Evolutionary conservation across 140 eudicot species (phyloP).

Genomic region (Anethum foeniculum): DNA sequence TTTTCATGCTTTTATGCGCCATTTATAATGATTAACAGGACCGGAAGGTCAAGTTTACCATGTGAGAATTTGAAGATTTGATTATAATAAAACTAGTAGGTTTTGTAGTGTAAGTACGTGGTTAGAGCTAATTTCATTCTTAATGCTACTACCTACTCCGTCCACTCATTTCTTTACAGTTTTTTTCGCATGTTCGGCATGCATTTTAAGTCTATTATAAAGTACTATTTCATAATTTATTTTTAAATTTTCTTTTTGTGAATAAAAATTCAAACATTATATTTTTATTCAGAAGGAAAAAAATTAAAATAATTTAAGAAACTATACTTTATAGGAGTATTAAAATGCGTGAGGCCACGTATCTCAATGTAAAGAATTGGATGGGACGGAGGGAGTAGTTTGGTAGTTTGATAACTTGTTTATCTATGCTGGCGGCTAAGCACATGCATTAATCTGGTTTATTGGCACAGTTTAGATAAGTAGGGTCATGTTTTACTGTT

Average conservation of each 20-base stretch:
- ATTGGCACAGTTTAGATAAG: background rate
- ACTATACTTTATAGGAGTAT: too few relatives aligned
- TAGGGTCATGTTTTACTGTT: background rate
- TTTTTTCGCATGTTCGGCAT: too few relatives aligned
- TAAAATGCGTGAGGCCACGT: too few relatives aligned
- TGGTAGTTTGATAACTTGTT: background rate
- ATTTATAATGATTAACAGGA: background rate
- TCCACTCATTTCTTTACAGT: too few relatives aligned
- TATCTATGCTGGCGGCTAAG: background rate
- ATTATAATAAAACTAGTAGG: background rate
- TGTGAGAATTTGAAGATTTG: background rate
- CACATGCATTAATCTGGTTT: background rate
- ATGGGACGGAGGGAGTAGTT: too few relatives aligned
- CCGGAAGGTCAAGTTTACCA: background rate
- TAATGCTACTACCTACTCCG: background rate
- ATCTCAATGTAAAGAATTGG: too few relatives aligned
- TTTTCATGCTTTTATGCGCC: slow-evolving; percentile 4
- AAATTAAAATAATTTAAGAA: too few relatives aligned
- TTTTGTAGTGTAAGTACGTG: background rate
- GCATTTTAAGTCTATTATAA: too few relatives aligned
- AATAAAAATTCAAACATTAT: too few relatives aligned
- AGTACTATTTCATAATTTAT: too few relatives aligned
- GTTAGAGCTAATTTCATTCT: background rate
- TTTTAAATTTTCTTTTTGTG: too few relatives aligned
- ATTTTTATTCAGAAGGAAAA: too few relatives aligned